Base-by-base conservation (phyloP, 2,329 filamentous ascomycete species). In the Chrysoporthe cubensis region DNA sequence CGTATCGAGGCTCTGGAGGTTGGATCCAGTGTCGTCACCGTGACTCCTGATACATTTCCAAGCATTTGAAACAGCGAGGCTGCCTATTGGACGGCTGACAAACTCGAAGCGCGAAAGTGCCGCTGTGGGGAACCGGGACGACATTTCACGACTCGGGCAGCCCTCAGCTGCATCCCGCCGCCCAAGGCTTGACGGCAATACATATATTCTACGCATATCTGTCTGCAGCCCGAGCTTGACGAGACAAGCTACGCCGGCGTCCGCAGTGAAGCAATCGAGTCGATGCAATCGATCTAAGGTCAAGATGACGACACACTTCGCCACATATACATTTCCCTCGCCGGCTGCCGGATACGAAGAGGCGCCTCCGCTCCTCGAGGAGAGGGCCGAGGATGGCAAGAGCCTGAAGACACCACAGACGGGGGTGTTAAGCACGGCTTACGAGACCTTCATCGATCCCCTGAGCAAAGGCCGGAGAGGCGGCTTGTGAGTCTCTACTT, bases 311-410 rank as follows among this genome's bases (percentile, higher is more conserved):
- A 80, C 80, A 62, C 78, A 79, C 14, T 78, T 77, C 66, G 59
- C 59, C 18, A 74, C 77, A 3, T 83, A 83, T 70, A 80, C 78
- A 1, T 88, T 86, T 73, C 80, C 84, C 1, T 88, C 85, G 18
- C 88, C 88, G 16, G 77, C 90, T 1, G 78, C 80, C 37, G 88
- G 87, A 26, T 90, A 86, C 74, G 83, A 87, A 72, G 77, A 83
- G 62, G 83, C 84, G n/a, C 78, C 83, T 37, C 83, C 88, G 34
- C 77, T 91, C 6, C 77, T 87, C 8, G 79, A 84, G 61, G 88
- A 91, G 72, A 84, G 80, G 71, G 83, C 84, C 59, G 87, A 86
- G 48, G 92, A 97, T 76, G 92, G 92, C 60, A 97, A 96, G 80
- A 93, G 91, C 62, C 87, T 87, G 72, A 82, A 86, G 64, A 96